Evolutionary conservation across 164 flowering plant species (phyloP), one percentile per base, ranked within the genome.

Genomic region (Magnolia changhungtana): DNA sequence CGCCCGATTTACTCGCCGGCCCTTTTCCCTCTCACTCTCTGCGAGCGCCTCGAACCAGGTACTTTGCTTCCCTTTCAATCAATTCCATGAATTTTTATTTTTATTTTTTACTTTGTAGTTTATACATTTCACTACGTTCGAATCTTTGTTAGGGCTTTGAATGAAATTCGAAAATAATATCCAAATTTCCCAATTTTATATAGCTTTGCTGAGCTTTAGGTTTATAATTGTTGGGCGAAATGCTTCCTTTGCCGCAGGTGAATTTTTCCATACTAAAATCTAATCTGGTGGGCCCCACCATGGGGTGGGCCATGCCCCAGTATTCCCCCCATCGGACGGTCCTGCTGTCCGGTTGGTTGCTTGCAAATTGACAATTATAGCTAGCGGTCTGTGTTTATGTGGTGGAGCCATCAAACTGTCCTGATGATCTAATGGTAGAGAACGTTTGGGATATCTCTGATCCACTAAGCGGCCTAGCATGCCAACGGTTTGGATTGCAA

Each of bases 1-100:
- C 82, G 80, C 67, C 71, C 75, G 24, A 59, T 73, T 23, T 69
- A 45, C 73, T 63, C 21, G 21, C 70, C 67, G 61, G 18, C 18
- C 61, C 61, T 55, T 37, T 37, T 37, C 45, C 45, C 45, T 37
- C 45, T 37, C 45, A 27, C 29, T 37, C 7, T 14, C 61, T 16
- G 61, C 16, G 13, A 55, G 18, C 61, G 11, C 61, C 8, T 55
- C 18, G 61, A 55, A 55, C 61, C 61, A 13, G 61, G 61, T 55
- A 55, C 13, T 55, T 55, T 8, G 61, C 61, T 10, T 10, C 61
- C 11, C 18, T 55, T 55, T 55, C 61, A 55, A 55, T 10, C 16
- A 55, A 10, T 55, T 55, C 61, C 16, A 10, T 55, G 61, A 55
- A 7, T 55, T 16, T 16, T 55, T 55, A 27, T 37, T 37, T 37